Evolutionary conservation across 306 rosid genomes (phyloP).

Genomic region (Cicer arietinum): DNA sequence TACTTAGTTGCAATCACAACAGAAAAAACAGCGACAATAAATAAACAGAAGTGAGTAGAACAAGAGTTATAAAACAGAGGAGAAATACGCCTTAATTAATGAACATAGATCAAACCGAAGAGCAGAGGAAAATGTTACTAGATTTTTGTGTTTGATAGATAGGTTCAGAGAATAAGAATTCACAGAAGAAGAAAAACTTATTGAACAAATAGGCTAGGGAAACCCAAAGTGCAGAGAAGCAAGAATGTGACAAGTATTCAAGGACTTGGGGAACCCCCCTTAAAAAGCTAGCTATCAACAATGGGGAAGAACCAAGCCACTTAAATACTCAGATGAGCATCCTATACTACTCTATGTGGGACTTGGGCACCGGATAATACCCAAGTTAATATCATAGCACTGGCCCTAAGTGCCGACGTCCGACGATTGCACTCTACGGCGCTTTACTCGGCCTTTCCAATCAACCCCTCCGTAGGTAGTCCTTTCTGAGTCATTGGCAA

Average conservation of each 20-base stretch:
- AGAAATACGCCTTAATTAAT: background rate
- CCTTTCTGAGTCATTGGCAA: no score
- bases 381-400: no score
- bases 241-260: background rate
- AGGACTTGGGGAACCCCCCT: no score
- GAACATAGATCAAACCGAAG: slow-evolving; percentile 27
- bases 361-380: no score
- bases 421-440: no score
- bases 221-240: slow-evolving; percentile 13
- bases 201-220: background rate
- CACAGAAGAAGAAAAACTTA: background rate
- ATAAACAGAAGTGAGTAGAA: slow-evolving; percentile 7
- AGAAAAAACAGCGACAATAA: slow-evolving; percentile 8
- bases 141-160: slow-evolving; percentile 6
- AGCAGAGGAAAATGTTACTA: slow-evolving; percentile 27
- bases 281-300: no score
- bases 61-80: background rate
- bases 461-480: no score
- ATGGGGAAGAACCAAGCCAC: no score
- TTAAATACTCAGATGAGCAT: no score
- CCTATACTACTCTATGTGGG: no score
- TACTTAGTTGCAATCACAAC: slow-evolving; percentile 41
- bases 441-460: no score
- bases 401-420: no score
- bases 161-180: slow-evolving; percentile 14